These are phyloP conservation scores for Conidiobolus incongruus DNA, from an alignment of 371 early-diverging fungal species.

Conservation along the genomic window DNA sequence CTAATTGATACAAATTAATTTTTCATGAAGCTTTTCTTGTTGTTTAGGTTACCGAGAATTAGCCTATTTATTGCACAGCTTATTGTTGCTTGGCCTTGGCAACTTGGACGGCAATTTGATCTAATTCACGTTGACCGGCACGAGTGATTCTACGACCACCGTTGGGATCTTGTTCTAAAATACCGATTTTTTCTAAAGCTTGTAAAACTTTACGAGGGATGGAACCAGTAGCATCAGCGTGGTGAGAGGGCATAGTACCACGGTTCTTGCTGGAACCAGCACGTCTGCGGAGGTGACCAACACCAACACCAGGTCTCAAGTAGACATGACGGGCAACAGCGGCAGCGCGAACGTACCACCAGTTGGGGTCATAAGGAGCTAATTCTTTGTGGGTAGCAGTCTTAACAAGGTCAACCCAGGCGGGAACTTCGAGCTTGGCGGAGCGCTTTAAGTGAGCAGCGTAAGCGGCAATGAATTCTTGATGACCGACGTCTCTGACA, in stretches of 20 bases:
- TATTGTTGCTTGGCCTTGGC: conserved; percentile 8
- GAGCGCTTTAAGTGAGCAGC: conserved; percentile 94
- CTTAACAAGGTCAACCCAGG: conserved; percentile 97
- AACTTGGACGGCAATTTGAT: conserved; percentile 40
- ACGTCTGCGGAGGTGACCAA: conserved; percentile 82
- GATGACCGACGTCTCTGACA: conserved; percentile 92
- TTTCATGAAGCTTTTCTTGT: too few relatives aligned
- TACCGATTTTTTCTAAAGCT: conserved; percentile 91
- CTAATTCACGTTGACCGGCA: conserved; percentile 67
- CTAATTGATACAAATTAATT: too few relatives aligned
- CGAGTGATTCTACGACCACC: conserved; percentile 69
- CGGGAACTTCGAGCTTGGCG: conserved; percentile 94
- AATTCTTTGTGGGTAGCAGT: conserved; percentile 90
- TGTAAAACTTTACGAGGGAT: conserved; percentile 89
- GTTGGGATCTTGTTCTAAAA: conserved; percentile 75
- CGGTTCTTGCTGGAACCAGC: conserved; percentile 86
- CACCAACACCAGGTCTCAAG: conserved; percentile 83
- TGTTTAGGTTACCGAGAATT: too few relatives aligned
- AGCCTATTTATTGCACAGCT: not conserved
- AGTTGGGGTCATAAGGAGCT: conserved; percentile 93
- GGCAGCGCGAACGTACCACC: conserved; percentile 96
- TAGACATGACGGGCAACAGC: conserved; percentile 95
- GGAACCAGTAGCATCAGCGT: conserved; percentile 70
- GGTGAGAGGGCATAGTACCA: conserved; percentile 84
- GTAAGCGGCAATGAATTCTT: conserved; percentile 90